Conservation (phyloP, 2,329 filamentous ascomycete species). For the Ophiobolus disseminans region DNA sequence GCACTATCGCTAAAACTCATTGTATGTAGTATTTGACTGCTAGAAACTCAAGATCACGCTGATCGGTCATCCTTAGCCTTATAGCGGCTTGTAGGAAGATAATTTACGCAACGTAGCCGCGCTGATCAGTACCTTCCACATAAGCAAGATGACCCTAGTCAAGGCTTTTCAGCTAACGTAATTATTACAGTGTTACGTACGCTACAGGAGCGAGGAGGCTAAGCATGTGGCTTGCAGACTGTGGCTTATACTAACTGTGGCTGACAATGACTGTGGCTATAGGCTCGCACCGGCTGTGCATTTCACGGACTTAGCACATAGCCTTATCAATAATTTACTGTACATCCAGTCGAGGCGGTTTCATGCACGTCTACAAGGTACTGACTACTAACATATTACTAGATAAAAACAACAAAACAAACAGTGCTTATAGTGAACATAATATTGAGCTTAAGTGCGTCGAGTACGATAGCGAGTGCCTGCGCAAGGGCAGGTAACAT, state of each 20-base stretch:
- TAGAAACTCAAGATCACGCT: constrained; percentile 2
- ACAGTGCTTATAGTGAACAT: not conserved
- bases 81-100: constrained; percentile 4
- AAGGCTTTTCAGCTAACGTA: not conserved
- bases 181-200: not conserved
- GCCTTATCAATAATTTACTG: not conserved
- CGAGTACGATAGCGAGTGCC: not conserved
- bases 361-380: not conserved
- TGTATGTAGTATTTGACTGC: constrained; percentile 2
- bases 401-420: not conserved
- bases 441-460: not conserved
- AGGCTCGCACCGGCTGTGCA: not conserved
- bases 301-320: not conserved
- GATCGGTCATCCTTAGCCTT: constrained; percentile 8
- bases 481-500: not conserved
- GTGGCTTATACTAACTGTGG: not conserved
- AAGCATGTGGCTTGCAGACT: not conserved
- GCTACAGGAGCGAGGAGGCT: not conserved
- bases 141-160: constrained; percentile 5
- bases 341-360: not conserved
- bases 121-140: constrained; percentile 12
- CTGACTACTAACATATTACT: not conserved
- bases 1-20: constrained; percentile 3
- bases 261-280: not conserved
- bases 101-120: constrained; percentile 14